These are phyloP conservation scores for Erythrophleum fordii DNA, from an alignment of 306 rosid genomes.

Conservation along the genomic window DNA sequence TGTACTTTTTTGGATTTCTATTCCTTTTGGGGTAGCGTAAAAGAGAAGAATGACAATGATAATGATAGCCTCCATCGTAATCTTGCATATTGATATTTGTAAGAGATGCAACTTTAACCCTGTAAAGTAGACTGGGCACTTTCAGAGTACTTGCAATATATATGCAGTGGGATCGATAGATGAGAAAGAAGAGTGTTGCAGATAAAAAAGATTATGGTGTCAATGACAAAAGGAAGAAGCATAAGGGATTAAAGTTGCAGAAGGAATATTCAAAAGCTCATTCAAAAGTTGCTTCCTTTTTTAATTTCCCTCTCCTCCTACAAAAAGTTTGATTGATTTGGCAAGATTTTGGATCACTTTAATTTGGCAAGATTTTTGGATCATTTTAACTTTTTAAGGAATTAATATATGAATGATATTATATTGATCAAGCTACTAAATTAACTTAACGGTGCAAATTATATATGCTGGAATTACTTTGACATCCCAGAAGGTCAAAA, in stretches of 20 bases:
- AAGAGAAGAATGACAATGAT: conserved; percentile 38
- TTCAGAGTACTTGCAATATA: background rate
- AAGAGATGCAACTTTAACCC: conserved; percentile 41
- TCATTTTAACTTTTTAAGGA: background rate
- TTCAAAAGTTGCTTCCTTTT: conserved; percentile 42
- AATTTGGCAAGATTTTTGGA: background rate
- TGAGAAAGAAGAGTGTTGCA: background rate
- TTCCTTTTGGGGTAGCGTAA: conserved; percentile 38
- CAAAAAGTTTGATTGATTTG: background rate
- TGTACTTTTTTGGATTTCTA: conserved; percentile 41
- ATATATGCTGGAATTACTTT: background rate
- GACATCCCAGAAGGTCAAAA: background rate
- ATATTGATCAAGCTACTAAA: no score
- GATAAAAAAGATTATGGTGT: background rate
- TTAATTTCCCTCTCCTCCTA: background rate
- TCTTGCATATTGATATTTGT: background rate
- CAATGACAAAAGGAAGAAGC: background rate
- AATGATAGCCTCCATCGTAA: conserved; percentile 21
- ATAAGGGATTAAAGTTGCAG: conserved; percentile 6
- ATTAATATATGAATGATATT: background rate
- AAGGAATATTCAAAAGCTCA: conserved; percentile 42
- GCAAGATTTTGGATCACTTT: background rate
- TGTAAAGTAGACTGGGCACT: conserved; percentile 38
- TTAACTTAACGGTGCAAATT: no score
- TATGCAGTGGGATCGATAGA: background rate